Percentiles rank a stretch among this genome's conserved stretches.
phyloP scores from a whole-genome alignment of 805 yeast species.

The Ogataea allantospora region DNA sequence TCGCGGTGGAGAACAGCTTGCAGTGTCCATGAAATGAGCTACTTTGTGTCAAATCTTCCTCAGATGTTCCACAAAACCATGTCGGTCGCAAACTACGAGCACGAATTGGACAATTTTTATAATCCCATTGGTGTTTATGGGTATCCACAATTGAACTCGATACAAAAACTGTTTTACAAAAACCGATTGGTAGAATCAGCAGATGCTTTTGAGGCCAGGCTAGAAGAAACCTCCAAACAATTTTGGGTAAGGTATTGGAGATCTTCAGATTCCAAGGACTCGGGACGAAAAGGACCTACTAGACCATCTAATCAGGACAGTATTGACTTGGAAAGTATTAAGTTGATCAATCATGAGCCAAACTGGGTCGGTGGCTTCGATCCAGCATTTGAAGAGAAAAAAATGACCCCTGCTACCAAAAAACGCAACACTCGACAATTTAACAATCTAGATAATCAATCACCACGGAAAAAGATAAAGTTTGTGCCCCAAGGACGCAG shows the following conservation, averaged over 20 bases:
- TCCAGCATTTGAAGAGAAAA: conserved; percentile 24
- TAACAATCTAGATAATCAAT: not conserved
- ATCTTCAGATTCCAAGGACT: conserved; percentile 17
- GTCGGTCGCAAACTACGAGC: conserved; percentile 41
- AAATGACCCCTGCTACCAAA: conserved; percentile 2
- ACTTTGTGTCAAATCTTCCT: conserved; percentile 48
- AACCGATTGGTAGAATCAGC: conserved; percentile 43
- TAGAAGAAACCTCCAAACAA: conserved; percentile 36
- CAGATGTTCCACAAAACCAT: conserved; percentile 38
- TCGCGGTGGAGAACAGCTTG: conserved; percentile 58
- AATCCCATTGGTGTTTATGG: conserved; percentile 57
- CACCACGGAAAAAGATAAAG: conserved; percentile 21
- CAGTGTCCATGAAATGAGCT: conserved; percentile 64
- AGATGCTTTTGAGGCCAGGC: conserved; percentile 31
- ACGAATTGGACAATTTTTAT: conserved; percentile 42
- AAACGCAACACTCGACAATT: conserved; percentile 1
- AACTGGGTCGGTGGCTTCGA: conserved; percentile 30
- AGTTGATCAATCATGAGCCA: conserved; percentile 27
- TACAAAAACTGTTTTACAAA: conserved; percentile 54
- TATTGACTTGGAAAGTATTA: conserved; percentile 33
- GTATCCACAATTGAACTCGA: conserved; percentile 52
- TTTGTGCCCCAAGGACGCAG: conserved; percentile 17
- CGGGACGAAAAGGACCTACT: conserved; percentile 1
- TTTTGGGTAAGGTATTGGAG: conserved; percentile 59
- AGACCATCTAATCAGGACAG: conserved; percentile 8